A percentile compares a stretch with the other conserved stretches of the same genome.
Conservation (phyloP, 805 yeast species). For the Saccharomycopsis schoenii region DNA sequence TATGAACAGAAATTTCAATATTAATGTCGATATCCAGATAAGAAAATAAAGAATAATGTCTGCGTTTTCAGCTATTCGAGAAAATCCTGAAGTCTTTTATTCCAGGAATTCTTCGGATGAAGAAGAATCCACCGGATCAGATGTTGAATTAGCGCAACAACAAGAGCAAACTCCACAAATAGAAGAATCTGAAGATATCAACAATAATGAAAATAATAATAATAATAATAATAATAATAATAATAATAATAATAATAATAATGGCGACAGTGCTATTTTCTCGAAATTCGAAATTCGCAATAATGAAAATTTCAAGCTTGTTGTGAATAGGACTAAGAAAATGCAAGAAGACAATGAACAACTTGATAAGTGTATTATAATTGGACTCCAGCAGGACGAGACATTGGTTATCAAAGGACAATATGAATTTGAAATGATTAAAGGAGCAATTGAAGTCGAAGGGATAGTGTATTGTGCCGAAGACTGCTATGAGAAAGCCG, state of each 20-base stretch:
- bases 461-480: constrained; percentile 24
- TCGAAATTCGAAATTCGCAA: constrained; percentile 13
- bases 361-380: constrained; percentile 21
- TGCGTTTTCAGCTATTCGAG: constrained; percentile 15
- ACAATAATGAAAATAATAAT: not conserved
- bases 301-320: constrained; percentile 23
- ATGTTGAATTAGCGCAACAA: not conserved
- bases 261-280: not conserved
- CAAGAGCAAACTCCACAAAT: not conserved
- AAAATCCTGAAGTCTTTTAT: constrained; percentile 12
- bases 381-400: constrained; percentile 34
- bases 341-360: not conserved
- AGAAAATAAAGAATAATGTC: constrained; percentile 2
- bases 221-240: not conserved
- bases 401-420: constrained; percentile 36
- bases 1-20: not conserved
- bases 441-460: constrained; percentile 36
- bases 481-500: too few species aligned
- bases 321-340: constrained; percentile 19
- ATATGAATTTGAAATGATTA: constrained; percentile 28
- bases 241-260: not conserved
- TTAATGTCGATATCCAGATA: not conserved
- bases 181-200: not conserved
- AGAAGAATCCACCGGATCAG: not conserved
- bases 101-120: constrained; percentile 12